Evolutionary conservation across 1,284 basidiomycete species (phyloP).

Genomic region (Paramarasmius palmivorus): DNA sequence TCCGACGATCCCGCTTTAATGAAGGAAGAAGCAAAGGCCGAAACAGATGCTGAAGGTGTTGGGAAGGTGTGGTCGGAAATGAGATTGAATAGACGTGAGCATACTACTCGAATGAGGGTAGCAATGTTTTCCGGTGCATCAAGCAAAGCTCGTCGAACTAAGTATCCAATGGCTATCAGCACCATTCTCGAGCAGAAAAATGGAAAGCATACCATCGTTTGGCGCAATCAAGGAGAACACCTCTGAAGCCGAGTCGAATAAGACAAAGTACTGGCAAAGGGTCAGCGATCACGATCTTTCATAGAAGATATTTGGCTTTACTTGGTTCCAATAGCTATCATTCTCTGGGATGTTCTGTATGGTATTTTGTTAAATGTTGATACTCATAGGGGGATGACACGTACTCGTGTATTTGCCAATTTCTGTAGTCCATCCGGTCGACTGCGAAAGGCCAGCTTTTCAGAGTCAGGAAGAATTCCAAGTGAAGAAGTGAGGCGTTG

Average conservation of each 20-base stretch:
- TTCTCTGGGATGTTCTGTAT: conserved; percentile 68
- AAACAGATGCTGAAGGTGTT: conserved; percentile 51
- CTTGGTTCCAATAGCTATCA: conserved; percentile 86
- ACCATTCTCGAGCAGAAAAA: neutral
- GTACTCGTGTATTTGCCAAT: conserved; percentile 68
- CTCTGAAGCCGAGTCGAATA: conserved; percentile 87
- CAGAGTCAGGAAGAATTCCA: conserved; percentile 81
- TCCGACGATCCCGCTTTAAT: conserved; percentile 58
- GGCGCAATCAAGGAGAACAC: conserved; percentile 86
- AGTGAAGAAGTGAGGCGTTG: conserved; percentile 75
- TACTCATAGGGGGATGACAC: conserved; percentile 26
- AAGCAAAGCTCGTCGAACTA: conserved; percentile 80
- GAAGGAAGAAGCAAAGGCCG: conserved; percentile 68
- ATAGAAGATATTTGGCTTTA: conserved; percentile 30
- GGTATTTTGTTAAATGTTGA: conserved; percentile 5
- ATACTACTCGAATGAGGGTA: conserved; percentile 76
- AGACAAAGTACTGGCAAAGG: conserved; percentile 65
- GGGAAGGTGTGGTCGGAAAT: conserved; percentile 85
- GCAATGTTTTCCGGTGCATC: conserved; percentile 84
- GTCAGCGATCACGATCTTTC: conserved; percentile 11
- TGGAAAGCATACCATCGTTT: conserved; percentile 69
- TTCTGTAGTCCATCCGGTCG: conserved; percentile 78
- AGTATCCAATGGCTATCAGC: neutral
- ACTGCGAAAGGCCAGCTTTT: conserved; percentile 85
- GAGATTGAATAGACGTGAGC: conserved; percentile 78